Base-by-base conservation (phyloP, 2,329 filamentous ascomycete species). In the Iodosphaeria phyllophila region DNA sequence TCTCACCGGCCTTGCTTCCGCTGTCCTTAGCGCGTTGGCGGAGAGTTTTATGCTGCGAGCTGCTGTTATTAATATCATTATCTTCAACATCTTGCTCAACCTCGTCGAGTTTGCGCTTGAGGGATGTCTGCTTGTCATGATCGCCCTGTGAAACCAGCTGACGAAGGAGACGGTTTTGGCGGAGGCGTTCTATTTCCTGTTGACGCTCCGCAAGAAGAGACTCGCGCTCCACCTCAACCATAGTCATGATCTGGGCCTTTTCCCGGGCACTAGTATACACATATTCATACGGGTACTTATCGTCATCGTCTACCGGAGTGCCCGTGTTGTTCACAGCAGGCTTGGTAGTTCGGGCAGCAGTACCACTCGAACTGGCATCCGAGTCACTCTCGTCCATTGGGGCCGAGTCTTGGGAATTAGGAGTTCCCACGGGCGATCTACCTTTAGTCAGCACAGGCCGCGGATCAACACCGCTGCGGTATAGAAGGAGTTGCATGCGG, bases 171-270 rank as follows among this genome's bases (percentile, higher is more conserved):
- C 73, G 64, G 41, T 89, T 82, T 51, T 92, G 86, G 30, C 76
- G 68, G 38, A 78, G 74, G 26, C 73, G 72, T 41, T 89, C 78
- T 29, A 84, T 74, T 46, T 89, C 73, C 38, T 80, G 71, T 18
- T 76, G 74, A 35, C 89, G 80, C 37, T 92, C 79, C 12, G 83
- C 86, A 5, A 98, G 65, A 22, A 92, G 74, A 44, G 82, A 71
- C 49, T 98, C 89, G 33, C 86, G 76, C 43, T 92, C 74, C 25
- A 95, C 74, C 53, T 95, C 84, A 16, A 83, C 74, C 64, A 93
- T 71, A 28, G 61, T 66, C 64, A 89, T 73, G 32, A 98, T 89
- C 25, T 76, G 60, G 6, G 63, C 63, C 48, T 79, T 84, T 43
- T 89, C 79, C 19, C 68, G 61, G 22, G 70, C 60, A 35, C 69